phyloP scores from a whole-genome alignment of 768 basidiomycete genomes.

The Xanthoconium purpureum region DNA sequence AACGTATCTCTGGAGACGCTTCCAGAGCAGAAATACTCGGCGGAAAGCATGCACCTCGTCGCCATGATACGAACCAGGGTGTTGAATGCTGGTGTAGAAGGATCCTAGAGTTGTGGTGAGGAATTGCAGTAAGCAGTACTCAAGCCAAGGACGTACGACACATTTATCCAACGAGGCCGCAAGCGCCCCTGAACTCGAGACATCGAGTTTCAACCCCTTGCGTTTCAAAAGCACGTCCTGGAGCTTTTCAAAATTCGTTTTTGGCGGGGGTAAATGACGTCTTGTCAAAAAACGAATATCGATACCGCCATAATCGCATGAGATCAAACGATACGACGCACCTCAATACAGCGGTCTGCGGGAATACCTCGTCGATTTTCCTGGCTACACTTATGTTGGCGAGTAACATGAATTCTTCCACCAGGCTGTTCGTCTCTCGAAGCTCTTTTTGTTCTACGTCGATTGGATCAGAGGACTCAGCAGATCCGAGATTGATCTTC shows the following conservation, averaged over 20 bases:
- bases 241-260: slow-evolving; percentile 91
- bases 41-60: slow-evolving; percentile 95
- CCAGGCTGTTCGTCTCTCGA: slow-evolving; percentile 91
- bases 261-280: slow-evolving; percentile 89
- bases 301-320: background rate
- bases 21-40: slow-evolving; percentile 97
- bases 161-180: slow-evolving; percentile 88
- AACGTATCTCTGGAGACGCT: slow-evolving; percentile 91
- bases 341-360: slow-evolving; percentile 92
- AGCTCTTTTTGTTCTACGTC: slow-evolving; percentile 96
- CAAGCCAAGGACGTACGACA: slow-evolving; percentile 50
- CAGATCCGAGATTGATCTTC: slow-evolving; percentile 90
- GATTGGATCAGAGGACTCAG: slow-evolving; percentile 92
- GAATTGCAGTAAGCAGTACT: background rate
- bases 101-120: slow-evolving; percentile 52
- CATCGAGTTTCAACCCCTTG: slow-evolving; percentile 79
- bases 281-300: slow-evolving; percentile 35
- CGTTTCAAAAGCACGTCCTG: slow-evolving; percentile 89
- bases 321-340: slow-evolving; percentile 23
- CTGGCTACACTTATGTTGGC: slow-evolving; percentile 93
- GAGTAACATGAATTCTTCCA: slow-evolving; percentile 99
- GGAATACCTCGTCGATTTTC: slow-evolving; percentile 92
- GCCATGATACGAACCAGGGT: slow-evolving; percentile 99
- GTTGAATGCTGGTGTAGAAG: slow-evolving; percentile 85
- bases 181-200: slow-evolving; percentile 86